Conservation (phyloP, 140 eudicot species). For the Cichorium intybus region DNA sequence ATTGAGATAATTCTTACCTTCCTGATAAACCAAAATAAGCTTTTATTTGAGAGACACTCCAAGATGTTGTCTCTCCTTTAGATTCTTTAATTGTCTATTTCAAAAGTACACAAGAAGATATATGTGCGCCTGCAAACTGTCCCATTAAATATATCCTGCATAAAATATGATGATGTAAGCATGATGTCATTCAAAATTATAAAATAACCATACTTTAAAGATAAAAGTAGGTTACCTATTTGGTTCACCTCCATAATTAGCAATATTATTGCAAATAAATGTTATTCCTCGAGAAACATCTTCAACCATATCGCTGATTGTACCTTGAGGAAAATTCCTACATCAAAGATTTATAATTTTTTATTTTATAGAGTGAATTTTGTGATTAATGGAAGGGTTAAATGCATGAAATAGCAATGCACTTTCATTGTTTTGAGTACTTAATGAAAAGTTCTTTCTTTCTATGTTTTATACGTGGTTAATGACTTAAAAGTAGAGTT, state of each 20-base stretch:
- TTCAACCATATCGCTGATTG: constrained; percentile 81
- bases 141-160: constrained; percentile 86
- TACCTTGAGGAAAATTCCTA: constrained; percentile 96
- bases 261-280: constrained; percentile 60
- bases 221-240: constrained; percentile 50
- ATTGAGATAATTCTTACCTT: too few relatives aligned
- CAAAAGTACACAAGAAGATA: constrained; percentile 78
- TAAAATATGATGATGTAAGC: constrained; percentile 1
- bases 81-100: constrained; percentile 76
- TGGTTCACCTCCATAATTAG: constrained; percentile 79
- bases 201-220: not conserved
- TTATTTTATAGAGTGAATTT: too few relatives aligned
- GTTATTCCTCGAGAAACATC: constrained; percentile 86
- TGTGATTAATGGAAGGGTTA: too few relatives aligned
- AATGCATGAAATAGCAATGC: too few relatives aligned
- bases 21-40: too few relatives aligned
- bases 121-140: constrained; percentile 97
- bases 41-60: constrained; percentile 85
- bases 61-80: constrained; percentile 55
- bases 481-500: too few relatives aligned
- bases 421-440: too few relatives aligned
- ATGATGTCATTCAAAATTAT: constrained; percentile 12
- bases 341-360: too few relatives aligned
- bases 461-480: too few relatives aligned
- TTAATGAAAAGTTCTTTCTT: too few relatives aligned